phyloP scores from a whole-genome alignment of 495 filamentous ascomycete species.

The Pyrenula massariospora region DNA sequence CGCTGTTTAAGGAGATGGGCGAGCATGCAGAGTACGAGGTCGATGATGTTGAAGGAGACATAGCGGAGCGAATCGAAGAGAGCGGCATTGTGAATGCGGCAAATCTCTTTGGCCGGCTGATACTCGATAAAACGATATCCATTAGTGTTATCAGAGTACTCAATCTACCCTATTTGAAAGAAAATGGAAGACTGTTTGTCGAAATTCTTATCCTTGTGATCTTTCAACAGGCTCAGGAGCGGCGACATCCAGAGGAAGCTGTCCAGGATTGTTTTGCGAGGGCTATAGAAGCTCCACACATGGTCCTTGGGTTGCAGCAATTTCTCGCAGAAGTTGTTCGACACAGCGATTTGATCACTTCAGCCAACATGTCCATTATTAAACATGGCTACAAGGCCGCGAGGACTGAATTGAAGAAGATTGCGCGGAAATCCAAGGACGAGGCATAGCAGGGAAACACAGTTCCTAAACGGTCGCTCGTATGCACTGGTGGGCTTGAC shows the following conservation, averaged over 20 bases:
- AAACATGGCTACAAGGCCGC: background rate
- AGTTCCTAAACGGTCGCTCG: too few species aligned
- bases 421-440: too few species aligned
- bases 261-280: background rate
- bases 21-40: conserved; percentile 48
- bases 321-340: background rate
- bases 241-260: background rate
- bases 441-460: too few species aligned
- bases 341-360: background rate
- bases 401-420: too few species aligned
- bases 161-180: conserved; percentile 65
- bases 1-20: conserved; percentile 75
- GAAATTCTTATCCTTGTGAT: conserved; percentile 69
- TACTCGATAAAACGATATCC: conserved; percentile 52
- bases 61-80: conserved; percentile 33
- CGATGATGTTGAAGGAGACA: conserved; percentile 41
- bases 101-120: conserved; percentile 67
- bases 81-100: conserved; percentile 79
- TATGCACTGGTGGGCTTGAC: too few species aligned
- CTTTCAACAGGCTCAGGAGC: conserved; percentile 47
- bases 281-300: background rate
- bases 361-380: background rate
- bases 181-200: conserved; percentile 63
- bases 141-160: conserved; percentile 63
- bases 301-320: background rate